Evolutionary conservation across 2,329 filamentous ascomycete species (phyloP).

Genomic region (Fusarium fujikuroi): DNA sequence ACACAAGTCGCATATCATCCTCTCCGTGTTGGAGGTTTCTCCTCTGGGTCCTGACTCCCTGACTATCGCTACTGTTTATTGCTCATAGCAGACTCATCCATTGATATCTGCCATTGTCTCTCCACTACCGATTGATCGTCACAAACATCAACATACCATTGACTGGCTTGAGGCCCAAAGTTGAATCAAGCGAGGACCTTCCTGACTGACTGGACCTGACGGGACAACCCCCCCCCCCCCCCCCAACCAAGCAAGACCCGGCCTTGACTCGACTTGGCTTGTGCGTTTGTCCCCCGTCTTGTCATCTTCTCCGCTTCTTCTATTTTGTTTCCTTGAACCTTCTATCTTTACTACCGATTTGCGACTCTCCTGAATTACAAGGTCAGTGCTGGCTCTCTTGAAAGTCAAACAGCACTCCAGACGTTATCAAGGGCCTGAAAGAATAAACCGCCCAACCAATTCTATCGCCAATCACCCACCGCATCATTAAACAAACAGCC

Average conservation of each 20-base stretch:
- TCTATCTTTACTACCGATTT: constrained; percentile 17
- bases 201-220: constrained; percentile 30
- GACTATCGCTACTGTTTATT: constrained; percentile 43
- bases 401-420: not conserved
- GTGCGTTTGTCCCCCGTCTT: constrained; percentile 7
- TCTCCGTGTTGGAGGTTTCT: constrained; percentile 56
- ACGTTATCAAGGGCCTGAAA: not conserved
- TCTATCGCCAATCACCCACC: constrained; percentile 23
- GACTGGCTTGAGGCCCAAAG: constrained; percentile 22
- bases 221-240: not conserved
- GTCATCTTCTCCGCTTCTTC: constrained; percentile 27
- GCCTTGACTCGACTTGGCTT: constrained; percentile 4
- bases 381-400: constrained; percentile 17
- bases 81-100: not conserved
- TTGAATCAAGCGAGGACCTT: constrained; percentile 21
- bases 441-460: constrained; percentile 3
- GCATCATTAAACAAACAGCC: constrained; percentile 14
- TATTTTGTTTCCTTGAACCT: constrained; percentile 28
- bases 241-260: constrained; percentile 16
- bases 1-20: constrained; percentile 50
- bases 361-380: constrained; percentile 11
- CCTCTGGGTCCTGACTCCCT: constrained; percentile 53
- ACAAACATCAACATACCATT: constrained; percentile 20
- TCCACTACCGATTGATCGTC: constrained; percentile 6
- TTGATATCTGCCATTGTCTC: constrained; percentile 6